A percentile compares a stretch with the other conserved stretches of the same genome.
Evolutionary conservation across 1,284 basidiomycete species (phyloP).

Genomic region (Rhodofomes roseus): DNA sequence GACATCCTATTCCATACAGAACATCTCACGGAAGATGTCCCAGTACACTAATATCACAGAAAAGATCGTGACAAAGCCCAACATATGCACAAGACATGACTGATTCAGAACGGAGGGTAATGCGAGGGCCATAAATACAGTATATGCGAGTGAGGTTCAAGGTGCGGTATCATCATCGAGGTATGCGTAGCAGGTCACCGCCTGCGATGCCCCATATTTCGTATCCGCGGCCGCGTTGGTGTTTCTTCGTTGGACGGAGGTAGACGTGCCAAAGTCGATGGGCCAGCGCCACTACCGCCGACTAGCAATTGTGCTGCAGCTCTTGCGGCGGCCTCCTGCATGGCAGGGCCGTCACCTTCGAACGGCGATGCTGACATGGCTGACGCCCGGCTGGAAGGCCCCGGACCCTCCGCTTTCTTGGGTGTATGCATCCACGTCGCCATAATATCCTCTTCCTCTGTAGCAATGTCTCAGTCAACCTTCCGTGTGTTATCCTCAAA

Average conservation of each 20-base stretch:
- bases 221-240: background rate
- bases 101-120: background rate
- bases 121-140: background rate
- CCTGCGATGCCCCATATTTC: background rate
- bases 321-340: background rate
- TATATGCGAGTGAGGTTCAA: background rate
- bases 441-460: background rate
- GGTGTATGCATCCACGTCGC: background rate
- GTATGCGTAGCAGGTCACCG: background rate
- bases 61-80: background rate
- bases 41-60: background rate
- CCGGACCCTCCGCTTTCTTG: background rate
- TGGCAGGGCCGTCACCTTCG: background rate
- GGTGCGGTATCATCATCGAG: background rate
- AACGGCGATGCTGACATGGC: constrained; percentile 1
- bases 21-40: background rate
- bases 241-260: background rate
- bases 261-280: background rate
- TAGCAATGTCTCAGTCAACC: background rate
- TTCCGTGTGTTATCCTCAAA: constrained; percentile 39
- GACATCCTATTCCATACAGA: background rate
- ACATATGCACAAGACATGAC: background rate
- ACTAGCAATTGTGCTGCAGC: background rate
- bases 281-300: background rate
- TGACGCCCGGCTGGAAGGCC: background rate